Percentiles rank a stretch among this genome's conserved stretches.
Conservation (phyloP, 208 protist genomes). For the Endotrypanum monterogeii region DNA sequence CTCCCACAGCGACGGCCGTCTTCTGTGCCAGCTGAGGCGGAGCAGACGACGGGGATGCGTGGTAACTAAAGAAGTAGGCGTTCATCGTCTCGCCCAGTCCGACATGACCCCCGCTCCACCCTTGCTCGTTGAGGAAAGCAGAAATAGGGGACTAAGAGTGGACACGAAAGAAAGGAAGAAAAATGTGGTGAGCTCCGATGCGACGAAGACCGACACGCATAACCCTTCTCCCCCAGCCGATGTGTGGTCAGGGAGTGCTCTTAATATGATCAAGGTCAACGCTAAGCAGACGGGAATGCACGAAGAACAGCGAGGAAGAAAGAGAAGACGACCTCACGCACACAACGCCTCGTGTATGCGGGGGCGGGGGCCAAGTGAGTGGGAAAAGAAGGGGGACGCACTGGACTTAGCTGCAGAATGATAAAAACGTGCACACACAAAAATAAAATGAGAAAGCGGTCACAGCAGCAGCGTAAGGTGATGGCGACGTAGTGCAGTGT, state of each 20-base stretch:
- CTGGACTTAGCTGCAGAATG: background rate
- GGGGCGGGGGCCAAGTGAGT: too few relatives aligned
- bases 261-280: background rate
- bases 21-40: background rate
- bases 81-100: conserved; percentile 16
- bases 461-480: background rate
- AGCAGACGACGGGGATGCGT: background rate
- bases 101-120: background rate
- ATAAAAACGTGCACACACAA: background rate
- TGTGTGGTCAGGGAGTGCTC: background rate
- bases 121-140: background rate
- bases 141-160: conserved; percentile 1
- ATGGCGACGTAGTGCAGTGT: too few relatives aligned
- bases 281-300: background rate
- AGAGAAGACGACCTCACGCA: background rate
- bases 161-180: background rate
- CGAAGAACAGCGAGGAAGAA: background rate
- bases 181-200: background rate
- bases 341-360: background rate
- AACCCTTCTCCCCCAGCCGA: background rate
- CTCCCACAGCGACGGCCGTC: background rate
- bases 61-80: conserved; percentile 32
- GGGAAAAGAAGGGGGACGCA: background rate
- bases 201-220: background rate
- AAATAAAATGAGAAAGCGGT: background rate